Conservation (phyloP, 2,329 filamentous ascomycete species). For the Pyricularia sp. region DNA sequence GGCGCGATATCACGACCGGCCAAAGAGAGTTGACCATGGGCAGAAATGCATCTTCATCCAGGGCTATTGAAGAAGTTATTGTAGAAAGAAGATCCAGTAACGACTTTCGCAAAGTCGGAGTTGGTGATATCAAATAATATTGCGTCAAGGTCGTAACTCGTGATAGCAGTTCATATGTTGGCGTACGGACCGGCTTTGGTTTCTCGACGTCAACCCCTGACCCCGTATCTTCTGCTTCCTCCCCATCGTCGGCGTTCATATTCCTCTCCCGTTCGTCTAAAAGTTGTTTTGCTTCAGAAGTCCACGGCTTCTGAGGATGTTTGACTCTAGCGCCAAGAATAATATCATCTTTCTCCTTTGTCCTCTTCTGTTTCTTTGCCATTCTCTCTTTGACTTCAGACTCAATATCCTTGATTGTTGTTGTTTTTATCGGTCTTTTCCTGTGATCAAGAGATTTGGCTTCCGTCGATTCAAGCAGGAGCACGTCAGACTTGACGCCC, state of each 20-base stretch:
- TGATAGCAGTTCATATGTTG: conserved; percentile 71
- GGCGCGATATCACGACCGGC: conserved; percentile 66
- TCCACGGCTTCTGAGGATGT: conserved; percentile 28
- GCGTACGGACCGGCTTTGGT: conserved; percentile 56
- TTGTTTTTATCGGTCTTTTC: conserved; percentile 23
- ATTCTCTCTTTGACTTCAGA: conserved; percentile 51
- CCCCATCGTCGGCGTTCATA: conserved; percentile 17
- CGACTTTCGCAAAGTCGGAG: conserved; percentile 66
- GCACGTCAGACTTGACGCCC: conserved; percentile 51
- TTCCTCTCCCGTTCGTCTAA: conserved; percentile 25
- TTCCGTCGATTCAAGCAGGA: conserved; percentile 34
- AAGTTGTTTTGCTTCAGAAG: conserved; percentile 18
- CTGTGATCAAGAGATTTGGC: conserved; percentile 27
- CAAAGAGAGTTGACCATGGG: conserved; percentile 86
- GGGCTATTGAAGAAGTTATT: conserved; percentile 61
- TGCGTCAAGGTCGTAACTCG: conserved; percentile 78
- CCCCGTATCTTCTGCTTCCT: conserved; percentile 24
- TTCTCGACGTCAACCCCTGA: conserved; percentile 20
- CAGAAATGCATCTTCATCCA: conserved; percentile 74
- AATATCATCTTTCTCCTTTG: conserved; percentile 20
- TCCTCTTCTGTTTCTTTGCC: conserved; percentile 32
- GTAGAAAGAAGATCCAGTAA: conserved; percentile 69
- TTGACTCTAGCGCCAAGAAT: conserved; percentile 9
- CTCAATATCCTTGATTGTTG: conserved; percentile 32
- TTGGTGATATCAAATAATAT: conserved; percentile 81